Evolutionary conservation across 768 basidiomycete genomes (phyloP), one percentile per base, ranked within the genome.

Genomic region (Cyclocybe cylindracea): DNA sequence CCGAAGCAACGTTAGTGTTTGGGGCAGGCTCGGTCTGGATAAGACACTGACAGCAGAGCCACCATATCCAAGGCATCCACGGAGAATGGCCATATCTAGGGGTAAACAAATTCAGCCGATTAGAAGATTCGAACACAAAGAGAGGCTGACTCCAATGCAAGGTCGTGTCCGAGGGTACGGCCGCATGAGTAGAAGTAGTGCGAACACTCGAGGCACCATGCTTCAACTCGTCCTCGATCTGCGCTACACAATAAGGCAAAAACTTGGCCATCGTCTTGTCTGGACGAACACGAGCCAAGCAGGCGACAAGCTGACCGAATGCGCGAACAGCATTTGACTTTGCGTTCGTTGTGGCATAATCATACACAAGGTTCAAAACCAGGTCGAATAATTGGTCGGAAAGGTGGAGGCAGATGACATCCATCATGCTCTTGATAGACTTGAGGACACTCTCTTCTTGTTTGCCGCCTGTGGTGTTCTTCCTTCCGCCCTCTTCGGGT

Each of bases 401-500:
- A 39, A 91, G 77, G 63, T 94, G 91, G 29, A 88, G 74, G 65
- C 88, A 92, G 58, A 94, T 79, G 48, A 89, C 80, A 62, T 94
- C 91, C 59, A 88, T 70, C 74, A 89, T 88, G 63, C 83, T 78
- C 71, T 89, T 89, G 66, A 91, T 80, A 14, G 89, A 82, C 63
- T 86, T 90, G 48, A 92, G 77, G 19, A 91, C 85, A 36, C 69
- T 76, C 58, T 93, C 87, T 74, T 87, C 90, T 70, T 77, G 80
- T 66, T 89, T 90, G n/a, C 91, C 91, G 18, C 91, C 91, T 2
- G 91, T 92, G 34, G 80, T 87, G 55, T 90, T 90, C 70, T 79
- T 83, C 71, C 84, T 85, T 4, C 96, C 96, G 9, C 91, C 94
- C 70, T 96, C 95, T 66, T 98, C 96, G 0, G 95, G 95, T 4